Conservation (phyloP, 2,329 filamentous ascomycete genomes). For the Alternaria triticina region DNA sequence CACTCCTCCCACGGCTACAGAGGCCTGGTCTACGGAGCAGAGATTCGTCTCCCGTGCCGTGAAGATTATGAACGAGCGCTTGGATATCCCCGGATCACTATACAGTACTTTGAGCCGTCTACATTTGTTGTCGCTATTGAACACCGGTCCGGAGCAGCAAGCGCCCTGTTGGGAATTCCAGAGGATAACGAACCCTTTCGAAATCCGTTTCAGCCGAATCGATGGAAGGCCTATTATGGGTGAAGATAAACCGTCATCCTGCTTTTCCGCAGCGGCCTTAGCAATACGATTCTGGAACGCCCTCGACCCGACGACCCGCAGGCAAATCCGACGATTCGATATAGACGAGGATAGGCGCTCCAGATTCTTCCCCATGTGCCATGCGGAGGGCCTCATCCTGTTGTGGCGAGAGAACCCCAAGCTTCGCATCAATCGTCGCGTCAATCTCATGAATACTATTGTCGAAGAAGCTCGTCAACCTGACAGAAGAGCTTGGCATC, state of each 20-base stretch:
- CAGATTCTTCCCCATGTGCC: background rate
- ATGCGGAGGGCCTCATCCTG: background rate
- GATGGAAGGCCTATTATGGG: background rate
- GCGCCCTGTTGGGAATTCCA: background rate
- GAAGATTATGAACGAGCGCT: background rate
- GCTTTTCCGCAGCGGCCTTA: background rate
- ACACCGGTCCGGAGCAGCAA: background rate
- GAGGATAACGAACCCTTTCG: background rate
- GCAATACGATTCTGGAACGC: background rate
- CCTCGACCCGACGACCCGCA: background rate
- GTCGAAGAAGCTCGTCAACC: background rate
- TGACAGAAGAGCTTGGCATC: background rate
- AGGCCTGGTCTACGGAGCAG: background rate
- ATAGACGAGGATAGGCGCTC: background rate
- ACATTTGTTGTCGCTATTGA: background rate
- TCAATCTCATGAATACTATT: background rate
- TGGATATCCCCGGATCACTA: background rate
- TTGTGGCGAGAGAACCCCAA: background rate
- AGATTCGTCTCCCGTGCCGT: background rate
- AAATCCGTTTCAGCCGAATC: background rate
- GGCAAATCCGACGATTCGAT: background rate
- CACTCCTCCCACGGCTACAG: background rate
- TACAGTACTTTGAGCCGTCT: background rate
- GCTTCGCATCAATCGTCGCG: background rate
- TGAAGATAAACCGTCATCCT: background rate